Evolutionary conservation across 345 rosid genomes (phyloP).

Genomic region (Eucalyptus marginata): DNA sequence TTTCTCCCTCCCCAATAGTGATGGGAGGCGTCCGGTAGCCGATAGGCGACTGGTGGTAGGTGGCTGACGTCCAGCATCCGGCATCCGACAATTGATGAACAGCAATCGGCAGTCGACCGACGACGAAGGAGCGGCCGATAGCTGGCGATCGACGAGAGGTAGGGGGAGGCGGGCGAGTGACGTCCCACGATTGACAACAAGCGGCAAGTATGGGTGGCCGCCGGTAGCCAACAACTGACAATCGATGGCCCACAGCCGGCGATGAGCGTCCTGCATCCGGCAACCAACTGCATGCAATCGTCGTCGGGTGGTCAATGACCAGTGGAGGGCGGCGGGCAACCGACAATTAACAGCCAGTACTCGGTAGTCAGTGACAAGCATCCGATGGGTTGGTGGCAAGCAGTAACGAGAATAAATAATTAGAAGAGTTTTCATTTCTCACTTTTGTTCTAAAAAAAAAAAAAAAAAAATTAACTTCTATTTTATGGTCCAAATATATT

Average conservation of each 20-base stretch:
- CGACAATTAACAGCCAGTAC: too few relatives aligned
- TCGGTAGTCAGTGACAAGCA: rapidly evolving
- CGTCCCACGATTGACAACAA: rapidly evolving
- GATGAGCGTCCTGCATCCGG: rapidly evolving
- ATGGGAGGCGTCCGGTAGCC: rapidly evolving
- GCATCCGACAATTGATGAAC: rapidly evolving
- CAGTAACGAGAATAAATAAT: too few relatives aligned
- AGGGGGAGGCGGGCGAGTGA: rapidly evolving
- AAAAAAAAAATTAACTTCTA: too few relatives aligned
- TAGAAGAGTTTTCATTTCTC: too few relatives aligned
- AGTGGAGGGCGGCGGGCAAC: rapidly evolving
- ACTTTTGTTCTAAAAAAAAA: rapidly evolving
- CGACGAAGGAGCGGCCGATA: rapidly evolving
- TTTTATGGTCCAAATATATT: too few relatives aligned
- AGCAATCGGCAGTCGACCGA: rapidly evolving
- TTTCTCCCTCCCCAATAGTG: too few relatives aligned
- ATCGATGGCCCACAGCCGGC: rapidly evolving
- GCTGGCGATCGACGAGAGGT: rapidly evolving
- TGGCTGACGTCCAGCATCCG: rapidly evolving
- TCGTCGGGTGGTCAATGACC: rapidly evolving
- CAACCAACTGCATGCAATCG: rapidly evolving
- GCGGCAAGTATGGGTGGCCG: rapidly evolving
- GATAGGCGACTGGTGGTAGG: rapidly evolving
- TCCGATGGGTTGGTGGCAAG: rapidly evolving
- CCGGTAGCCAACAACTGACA: rapidly evolving